phyloP scores from a whole-genome alignment of 108 stramenopile genomes.

The Epithemia pelagica region DNA sequence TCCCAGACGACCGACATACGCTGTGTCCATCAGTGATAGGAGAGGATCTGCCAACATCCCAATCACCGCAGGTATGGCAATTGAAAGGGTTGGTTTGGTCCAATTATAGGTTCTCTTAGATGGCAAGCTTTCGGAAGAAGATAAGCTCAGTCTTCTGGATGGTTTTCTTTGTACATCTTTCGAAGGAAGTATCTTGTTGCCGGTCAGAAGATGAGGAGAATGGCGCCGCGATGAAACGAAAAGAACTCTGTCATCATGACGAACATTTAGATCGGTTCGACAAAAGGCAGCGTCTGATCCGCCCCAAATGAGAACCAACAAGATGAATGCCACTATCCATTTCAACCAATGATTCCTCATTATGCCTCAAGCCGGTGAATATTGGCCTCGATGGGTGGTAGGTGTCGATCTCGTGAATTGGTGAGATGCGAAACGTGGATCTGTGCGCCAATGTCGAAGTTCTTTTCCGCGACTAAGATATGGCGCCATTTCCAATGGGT shows the following conservation, averaged over 20 bases:
- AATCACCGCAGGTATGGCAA: constrained; percentile 51
- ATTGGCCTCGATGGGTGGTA: too few species aligned
- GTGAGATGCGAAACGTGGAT: too few species aligned
- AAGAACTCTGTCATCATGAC: not conserved
- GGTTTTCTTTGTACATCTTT: too few species aligned
- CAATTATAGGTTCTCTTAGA: constrained; percentile 1
- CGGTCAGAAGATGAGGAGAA: too few species aligned
- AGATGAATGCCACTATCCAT: not conserved
- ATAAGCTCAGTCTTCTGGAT: too few species aligned
- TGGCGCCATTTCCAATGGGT: too few species aligned
- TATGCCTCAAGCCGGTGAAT: too few species aligned
- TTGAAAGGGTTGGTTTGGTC: constrained; percentile 19
- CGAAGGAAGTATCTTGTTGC: too few species aligned
- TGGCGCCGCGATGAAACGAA: not conserved
- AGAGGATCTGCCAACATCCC: constrained; percentile 72
- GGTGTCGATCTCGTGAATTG: too few species aligned
- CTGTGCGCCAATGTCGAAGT: too few species aligned
- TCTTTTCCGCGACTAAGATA: too few species aligned
- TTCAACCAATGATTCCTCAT: too few species aligned
- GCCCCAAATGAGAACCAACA: not conserved
- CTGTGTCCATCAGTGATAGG: constrained; percentile 73
- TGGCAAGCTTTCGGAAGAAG: not conserved
- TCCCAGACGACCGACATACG: constrained; percentile 56
- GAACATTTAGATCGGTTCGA: not conserved
- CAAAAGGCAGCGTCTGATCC: constrained; percentile 7